These are phyloP conservation scores for Lactifluus volemus DNA, from an alignment of 768 basidiomycete species.

Conservation along the genomic window DNA sequence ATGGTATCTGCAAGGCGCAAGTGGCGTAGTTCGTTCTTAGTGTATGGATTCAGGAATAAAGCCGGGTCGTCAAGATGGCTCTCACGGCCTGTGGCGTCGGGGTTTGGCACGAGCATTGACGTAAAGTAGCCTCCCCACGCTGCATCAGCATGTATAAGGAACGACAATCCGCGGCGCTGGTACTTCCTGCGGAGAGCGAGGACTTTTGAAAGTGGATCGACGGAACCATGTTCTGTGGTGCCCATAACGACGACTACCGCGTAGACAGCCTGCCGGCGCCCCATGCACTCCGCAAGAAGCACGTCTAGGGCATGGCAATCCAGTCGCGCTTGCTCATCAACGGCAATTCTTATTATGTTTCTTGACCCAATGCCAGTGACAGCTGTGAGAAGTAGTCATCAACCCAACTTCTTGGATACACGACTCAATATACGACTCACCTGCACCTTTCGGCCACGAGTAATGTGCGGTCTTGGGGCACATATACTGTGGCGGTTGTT, in stretches of 20 bases:
- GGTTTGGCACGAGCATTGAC: conserved; percentile 24
- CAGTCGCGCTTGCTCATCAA: conserved; percentile 33
- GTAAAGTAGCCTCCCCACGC: conserved; percentile 43
- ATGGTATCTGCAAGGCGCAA: conserved; percentile 30
- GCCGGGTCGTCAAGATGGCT: conserved; percentile 20
- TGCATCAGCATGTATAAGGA: conserved; percentile 37
- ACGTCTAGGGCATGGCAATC: conserved; percentile 24
- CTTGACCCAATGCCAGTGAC: conserved; percentile 35
- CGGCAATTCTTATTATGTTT: conserved; percentile 29
- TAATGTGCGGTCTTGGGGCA: conserved; percentile 33
- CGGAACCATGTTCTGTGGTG: conserved; percentile 36
- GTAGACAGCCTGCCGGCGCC: conserved; percentile 30
- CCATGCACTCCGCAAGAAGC: conserved; percentile 26
- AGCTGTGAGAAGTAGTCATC: conserved; percentile 23
- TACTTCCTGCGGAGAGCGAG: conserved; percentile 29
- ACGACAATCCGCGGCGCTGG: conserved; percentile 28
- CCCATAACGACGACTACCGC: conserved; percentile 38
- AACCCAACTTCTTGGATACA: background rate
- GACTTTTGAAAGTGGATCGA: conserved; percentile 34
- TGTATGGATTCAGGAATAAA: conserved; percentile 25
- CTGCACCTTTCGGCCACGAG: conserved; percentile 41
- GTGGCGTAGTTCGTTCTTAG: conserved; percentile 25
- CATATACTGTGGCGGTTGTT: conserved; percentile 23
- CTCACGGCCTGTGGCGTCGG: background rate
- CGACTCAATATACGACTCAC: conserved; percentile 23